Evolutionary conservation across 345 rosid species (phyloP).

Genomic region (Eucalyptus pauciflora): DNA sequence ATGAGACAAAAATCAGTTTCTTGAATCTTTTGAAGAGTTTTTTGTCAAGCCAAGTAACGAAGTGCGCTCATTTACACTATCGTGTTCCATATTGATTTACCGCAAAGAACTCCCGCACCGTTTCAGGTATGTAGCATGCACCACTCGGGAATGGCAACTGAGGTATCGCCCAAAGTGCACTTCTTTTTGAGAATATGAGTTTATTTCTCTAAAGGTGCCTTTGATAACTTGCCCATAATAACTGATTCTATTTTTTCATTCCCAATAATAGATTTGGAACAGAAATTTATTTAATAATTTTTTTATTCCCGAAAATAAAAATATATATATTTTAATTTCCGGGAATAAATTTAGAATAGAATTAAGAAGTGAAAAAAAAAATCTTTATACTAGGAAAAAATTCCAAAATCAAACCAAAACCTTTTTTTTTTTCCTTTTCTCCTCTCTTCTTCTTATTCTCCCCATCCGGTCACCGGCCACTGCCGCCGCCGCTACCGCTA

Average conservation of each 20-base stretch:
- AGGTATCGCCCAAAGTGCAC: background rate
- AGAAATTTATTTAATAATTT: too few relatives aligned
- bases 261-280: accelerated
- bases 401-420: too few relatives aligned
- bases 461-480: too few relatives aligned
- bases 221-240: too few relatives aligned
- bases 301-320: too few relatives aligned
- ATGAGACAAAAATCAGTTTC: background rate
- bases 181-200: background rate
- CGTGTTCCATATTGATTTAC: background rate
- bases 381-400: accelerated
- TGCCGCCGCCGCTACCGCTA: too few relatives aligned
- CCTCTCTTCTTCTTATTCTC: too few relatives aligned
- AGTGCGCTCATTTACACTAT: background rate
- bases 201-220: background rate
- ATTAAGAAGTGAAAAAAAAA: too few relatives aligned
- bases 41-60: background rate
- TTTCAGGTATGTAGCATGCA: background rate
- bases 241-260: too few relatives aligned
- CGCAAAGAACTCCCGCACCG: background rate
- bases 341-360: too few relatives aligned
- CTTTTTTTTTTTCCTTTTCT: too few relatives aligned
- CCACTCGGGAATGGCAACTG: background rate
- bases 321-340: too few relatives aligned
- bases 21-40: background rate